Conservation (phyloP, 495 filamentous ascomycete species). For the Viridothelium virens region DNA sequence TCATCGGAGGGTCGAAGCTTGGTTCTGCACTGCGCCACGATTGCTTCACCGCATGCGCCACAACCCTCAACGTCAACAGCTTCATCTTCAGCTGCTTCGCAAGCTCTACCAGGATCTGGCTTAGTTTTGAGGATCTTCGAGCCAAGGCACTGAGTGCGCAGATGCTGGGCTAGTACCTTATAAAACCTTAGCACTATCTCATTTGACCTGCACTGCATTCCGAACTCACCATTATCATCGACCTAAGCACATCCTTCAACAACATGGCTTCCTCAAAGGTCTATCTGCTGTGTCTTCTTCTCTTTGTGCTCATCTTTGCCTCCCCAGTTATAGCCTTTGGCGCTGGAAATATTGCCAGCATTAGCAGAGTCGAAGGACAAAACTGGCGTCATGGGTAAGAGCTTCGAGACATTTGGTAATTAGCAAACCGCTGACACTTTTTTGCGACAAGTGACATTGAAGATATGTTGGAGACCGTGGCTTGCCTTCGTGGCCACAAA, state of each 20-base stretch:
- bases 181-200: neutral
- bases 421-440: slow-evolving; percentile 14
- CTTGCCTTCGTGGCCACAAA: slow-evolving; percentile 83
- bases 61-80: neutral
- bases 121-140: neutral
- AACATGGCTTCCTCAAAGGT: slow-evolving; percentile 8
- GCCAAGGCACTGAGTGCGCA: neutral
- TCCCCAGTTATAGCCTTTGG: slow-evolving; percentile 70
- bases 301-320: slow-evolving; percentile 53
- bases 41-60: neutral
- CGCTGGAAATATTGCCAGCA: slow-evolving; percentile 90
- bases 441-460: slow-evolving; percentile 52
- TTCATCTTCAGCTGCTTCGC: neutral
- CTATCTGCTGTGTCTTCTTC: slow-evolving; percentile 27
- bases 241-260: neutral
- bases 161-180: neutral
- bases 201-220: neutral
- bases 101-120: neutral
- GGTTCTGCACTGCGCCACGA: neutral
- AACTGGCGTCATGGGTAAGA: slow-evolving; percentile 84
- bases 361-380: slow-evolving; percentile 84
- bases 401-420: slow-evolving; percentile 30
- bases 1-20: neutral
- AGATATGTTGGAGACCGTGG: slow-evolving; percentile 82
- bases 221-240: neutral